Conservation (phyloP, 352 stramenopile species). For the Peronosclerospora sorghi region DNA sequence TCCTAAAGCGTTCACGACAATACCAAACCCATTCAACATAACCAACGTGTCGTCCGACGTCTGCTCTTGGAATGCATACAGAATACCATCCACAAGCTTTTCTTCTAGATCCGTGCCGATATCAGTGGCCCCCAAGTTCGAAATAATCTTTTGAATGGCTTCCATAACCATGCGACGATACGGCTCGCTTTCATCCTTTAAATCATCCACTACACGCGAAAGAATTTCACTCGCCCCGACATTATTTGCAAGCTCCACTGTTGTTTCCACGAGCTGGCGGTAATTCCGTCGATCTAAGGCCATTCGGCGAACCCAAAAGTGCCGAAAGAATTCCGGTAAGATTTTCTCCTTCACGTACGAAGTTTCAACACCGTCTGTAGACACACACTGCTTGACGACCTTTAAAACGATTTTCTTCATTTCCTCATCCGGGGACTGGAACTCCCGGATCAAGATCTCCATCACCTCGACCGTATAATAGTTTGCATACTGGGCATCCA, state of each 20-base stretch:
- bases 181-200: conserved; percentile 99
- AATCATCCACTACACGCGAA: conserved; percentile 93
- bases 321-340: conserved; percentile 96
- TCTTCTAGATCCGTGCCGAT: conserved; percentile 96
- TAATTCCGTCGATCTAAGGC: conserved; percentile 96
- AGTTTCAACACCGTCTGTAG: conserved; percentile 96
- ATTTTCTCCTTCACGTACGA: conserved; percentile 97
- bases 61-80: conserved; percentile 99
- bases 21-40: conserved; percentile 98
- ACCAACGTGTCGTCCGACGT: conserved; percentile 89
- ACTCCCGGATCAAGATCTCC: conserved; percentile 98
- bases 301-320: conserved; percentile 99
- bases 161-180: conserved; percentile 99
- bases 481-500: conserved; percentile 99
- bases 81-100: conserved; percentile 98
- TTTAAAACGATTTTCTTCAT: conserved; percentile 99
- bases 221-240: conserved; percentile 99
- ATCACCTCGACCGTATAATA: conserved; percentile 99
- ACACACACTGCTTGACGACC: conserved; percentile 97
- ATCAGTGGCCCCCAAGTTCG: conserved; percentile 93
- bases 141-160: conserved; percentile 96
- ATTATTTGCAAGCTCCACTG: conserved; percentile 97
- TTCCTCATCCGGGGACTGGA: conserved; percentile 98
- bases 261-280: conserved; percentile 98
- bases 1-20: conserved; percentile 96